Conservation (phyloP, 2,329 filamentous ascomycete species). For the Cladophialophora psammophila region DNA sequence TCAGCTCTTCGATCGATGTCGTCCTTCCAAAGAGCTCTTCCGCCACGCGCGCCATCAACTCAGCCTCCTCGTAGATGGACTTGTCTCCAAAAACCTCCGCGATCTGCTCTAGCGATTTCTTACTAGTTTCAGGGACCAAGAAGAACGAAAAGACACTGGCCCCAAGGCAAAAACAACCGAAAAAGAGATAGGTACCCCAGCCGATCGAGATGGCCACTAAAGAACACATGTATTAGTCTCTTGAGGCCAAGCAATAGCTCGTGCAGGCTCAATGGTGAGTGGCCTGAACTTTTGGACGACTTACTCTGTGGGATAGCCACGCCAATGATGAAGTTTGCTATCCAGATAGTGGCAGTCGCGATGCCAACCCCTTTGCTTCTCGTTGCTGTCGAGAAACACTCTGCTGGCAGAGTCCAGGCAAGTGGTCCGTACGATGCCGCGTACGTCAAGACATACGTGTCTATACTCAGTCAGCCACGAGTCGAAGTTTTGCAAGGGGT, state of each 20-base stretch:
- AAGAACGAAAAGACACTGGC: conserved; percentile 37
- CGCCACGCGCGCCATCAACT: background rate
- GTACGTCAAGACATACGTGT: background rate
- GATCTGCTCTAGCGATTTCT: conserved; percentile 20
- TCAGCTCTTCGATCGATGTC: background rate
- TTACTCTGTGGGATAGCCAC: background rate
- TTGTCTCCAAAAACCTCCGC: conserved; percentile 19
- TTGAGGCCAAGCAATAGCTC: background rate
- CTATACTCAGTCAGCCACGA: background rate
- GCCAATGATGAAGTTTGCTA: conserved; percentile 34
- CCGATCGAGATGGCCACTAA: conserved; percentile 20
- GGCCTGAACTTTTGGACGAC: background rate
- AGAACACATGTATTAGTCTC: background rate
- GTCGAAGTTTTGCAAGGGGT: background rate
- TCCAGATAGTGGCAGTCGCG: conserved; percentile 48
- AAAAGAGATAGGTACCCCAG: conserved; percentile 51
- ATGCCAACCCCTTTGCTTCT: conserved; percentile 50
- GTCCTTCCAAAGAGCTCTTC: background rate
- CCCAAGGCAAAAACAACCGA: conserved; percentile 41
- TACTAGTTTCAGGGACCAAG: conserved; percentile 38
- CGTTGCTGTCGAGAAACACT: conserved; percentile 48
- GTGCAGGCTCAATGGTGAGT: background rate
- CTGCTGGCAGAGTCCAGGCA: conserved; percentile 40
- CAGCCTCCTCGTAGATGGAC: background rate
- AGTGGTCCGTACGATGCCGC: conserved; percentile 30